phyloP scores from a whole-genome alignment of 306 rosid genomes.

The Carpinus fangiana region DNA sequence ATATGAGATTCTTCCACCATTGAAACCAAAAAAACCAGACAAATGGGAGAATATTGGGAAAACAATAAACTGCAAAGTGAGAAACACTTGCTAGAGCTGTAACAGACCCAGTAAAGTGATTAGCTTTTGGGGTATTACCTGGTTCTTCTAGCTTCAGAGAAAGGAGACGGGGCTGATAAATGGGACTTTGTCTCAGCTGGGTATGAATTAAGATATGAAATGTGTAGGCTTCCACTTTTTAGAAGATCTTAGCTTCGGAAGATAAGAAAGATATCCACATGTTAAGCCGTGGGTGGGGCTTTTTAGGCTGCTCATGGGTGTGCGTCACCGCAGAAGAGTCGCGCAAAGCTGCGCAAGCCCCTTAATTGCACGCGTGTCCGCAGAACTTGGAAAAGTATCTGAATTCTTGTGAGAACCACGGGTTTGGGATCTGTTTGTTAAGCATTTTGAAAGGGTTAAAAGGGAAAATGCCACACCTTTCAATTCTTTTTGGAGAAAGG shows the following conservation, averaged over 20 bases:
- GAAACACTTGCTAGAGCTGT: conserved; percentile 13
- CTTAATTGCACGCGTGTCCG: too few species aligned
- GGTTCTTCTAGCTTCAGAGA: conserved; percentile 15
- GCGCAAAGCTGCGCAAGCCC: too few species aligned
- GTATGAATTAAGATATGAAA: conserved; percentile 6
- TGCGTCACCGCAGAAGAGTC: too few species aligned
- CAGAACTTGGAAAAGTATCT: too few species aligned
- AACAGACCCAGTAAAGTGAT: conserved; percentile 11
- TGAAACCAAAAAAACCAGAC: conserved; percentile 6
- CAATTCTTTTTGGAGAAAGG: too few species aligned
- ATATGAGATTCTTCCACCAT: not conserved
- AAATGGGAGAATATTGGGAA: conserved; percentile 24
- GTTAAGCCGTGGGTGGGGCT: not conserved
- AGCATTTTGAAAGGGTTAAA: too few species aligned
- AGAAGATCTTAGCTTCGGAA: not conserved
- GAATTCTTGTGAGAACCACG: too few species aligned
- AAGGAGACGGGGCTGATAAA: not conserved
- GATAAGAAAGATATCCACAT: not conserved
- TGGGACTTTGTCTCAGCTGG: not conserved
- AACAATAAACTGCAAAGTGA: not conserved
- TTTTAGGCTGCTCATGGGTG: not conserved
- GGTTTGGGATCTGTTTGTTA: too few species aligned
- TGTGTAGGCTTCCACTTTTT: not conserved
- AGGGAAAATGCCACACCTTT: too few species aligned
- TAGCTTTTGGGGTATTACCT: conserved; percentile 33